Evolutionary conservation across 805 yeast genomes (phyloP).

Genomic region (Torulaspora quercuum): DNA sequence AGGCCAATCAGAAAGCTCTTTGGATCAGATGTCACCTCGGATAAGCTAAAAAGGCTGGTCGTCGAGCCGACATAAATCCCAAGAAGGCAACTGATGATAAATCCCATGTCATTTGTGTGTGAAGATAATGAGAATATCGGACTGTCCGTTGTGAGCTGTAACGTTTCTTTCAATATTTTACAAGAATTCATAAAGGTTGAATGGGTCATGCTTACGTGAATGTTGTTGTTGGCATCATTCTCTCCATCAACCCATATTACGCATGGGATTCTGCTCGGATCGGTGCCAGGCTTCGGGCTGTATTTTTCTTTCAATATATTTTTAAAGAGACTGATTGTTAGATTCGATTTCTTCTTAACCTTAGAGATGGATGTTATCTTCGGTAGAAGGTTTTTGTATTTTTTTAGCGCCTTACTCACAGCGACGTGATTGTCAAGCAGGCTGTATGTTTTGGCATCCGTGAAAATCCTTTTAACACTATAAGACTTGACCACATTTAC

Average conservation of each 20-base stretch:
- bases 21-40: conserved; percentile 74
- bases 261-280: conserved; percentile 36
- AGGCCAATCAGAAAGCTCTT: conserved; percentile 63
- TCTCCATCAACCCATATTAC: conserved; percentile 34
- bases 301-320: conserved; percentile 20
- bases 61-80: conserved; percentile 87
- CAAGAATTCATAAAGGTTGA: conserved; percentile 69
- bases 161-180: conserved; percentile 86
- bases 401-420: conserved; percentile 27
- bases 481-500: conserved; percentile 65
- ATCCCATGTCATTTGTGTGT: conserved; percentile 82
- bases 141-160: conserved; percentile 67
- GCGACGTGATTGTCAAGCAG: conserved; percentile 26
- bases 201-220: conserved; percentile 47
- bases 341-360: conserved; percentile 28
- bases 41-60: conserved; percentile 74
- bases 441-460: conserved; percentile 45
- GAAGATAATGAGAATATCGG: conserved; percentile 85
- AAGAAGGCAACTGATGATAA: conserved; percentile 74
- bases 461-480: conserved; percentile 66
- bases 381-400: conserved; percentile 25
- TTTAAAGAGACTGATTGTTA: conserved; percentile 22
- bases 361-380: conserved; percentile 35
- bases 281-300: conserved; percentile 21
- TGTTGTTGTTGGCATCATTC: conserved; percentile 23